Conservation (phyloP, 805 yeast genomes). For the Dipodascopsis uninucleata region DNA sequence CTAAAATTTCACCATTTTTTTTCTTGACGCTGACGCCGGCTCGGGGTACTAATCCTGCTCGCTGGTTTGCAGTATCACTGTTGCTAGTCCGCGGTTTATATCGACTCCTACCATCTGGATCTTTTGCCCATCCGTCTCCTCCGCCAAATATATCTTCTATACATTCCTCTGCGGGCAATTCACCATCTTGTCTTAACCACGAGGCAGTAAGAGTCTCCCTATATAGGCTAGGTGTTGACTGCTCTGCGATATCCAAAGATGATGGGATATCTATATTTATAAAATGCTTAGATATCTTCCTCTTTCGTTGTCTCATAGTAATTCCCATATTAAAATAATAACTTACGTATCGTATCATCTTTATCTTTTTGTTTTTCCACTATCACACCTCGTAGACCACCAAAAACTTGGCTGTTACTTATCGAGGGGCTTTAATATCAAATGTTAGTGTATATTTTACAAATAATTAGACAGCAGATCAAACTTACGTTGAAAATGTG, state of each 20-base stretch:
- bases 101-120: constrained; percentile 12
- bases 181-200: constrained; percentile 30
- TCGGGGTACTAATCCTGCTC: constrained; percentile 13
- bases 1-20: constrained; percentile 20
- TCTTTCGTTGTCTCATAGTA: too few species aligned
- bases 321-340: too few species aligned
- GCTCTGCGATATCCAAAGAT: neutral
- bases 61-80: constrained; percentile 46
- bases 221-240: constrained; percentile 20
- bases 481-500: constrained; percentile 18
- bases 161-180: constrained; percentile 56
- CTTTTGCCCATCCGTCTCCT: constrained; percentile 52
- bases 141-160: constrained; percentile 71
- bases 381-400: constrained; percentile 48
- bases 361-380: constrained; percentile 29
- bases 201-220: constrained; percentile 23
- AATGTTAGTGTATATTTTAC: too few species aligned
- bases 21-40: constrained; percentile 14
- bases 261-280: constrained; percentile 2
- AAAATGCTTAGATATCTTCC: neutral
- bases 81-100: constrained; percentile 56
- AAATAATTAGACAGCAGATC: neutral
- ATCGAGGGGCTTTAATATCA: constrained; percentile 33
- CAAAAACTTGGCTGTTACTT: constrained; percentile 44
- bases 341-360: constrained; percentile 19